phyloP scores from a whole-genome alignment of 345 rosid genomes.

The Trapa bicornis region DNA sequence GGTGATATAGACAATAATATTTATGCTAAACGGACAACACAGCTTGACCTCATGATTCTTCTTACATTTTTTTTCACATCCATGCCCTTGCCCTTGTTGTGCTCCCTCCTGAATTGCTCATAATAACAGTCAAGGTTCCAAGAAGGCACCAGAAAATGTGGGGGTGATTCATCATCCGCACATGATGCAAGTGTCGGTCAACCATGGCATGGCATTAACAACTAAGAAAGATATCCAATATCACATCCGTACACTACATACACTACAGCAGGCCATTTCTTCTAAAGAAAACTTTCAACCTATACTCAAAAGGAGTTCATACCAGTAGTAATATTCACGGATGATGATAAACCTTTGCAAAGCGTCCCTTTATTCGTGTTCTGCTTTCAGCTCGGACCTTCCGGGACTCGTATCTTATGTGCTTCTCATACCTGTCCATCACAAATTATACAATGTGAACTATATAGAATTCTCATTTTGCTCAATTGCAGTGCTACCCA shows the following conservation, averaged over 20 bases:
- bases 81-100: no score
- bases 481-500: no score
- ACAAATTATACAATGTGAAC: neutral
- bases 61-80: no score
- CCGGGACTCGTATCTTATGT: slow-evolving; percentile 71
- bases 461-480: neutral
- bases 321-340: slow-evolving; percentile 2
- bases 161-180: neutral
- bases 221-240: neutral
- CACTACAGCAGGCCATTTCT: neutral
- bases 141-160: no score
- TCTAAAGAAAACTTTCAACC: neutral
- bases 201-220: no score
- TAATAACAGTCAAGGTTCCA: no score
- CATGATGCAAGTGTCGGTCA: no score
- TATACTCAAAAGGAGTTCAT: neutral
- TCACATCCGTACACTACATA: neutral
- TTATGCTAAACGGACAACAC: neutral
- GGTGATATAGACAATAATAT: neutral
- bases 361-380: slow-evolving; percentile 79
- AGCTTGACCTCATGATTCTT: neutral
- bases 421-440: slow-evolving; percentile 61
- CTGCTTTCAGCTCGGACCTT: slow-evolving; percentile 82
- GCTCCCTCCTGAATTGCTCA: no score
- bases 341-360: slow-evolving; percentile 48